Evolutionary conservation across 768 basidiomycete species (phyloP).

Genomic region (Fomitopsis pulvina): DNA sequence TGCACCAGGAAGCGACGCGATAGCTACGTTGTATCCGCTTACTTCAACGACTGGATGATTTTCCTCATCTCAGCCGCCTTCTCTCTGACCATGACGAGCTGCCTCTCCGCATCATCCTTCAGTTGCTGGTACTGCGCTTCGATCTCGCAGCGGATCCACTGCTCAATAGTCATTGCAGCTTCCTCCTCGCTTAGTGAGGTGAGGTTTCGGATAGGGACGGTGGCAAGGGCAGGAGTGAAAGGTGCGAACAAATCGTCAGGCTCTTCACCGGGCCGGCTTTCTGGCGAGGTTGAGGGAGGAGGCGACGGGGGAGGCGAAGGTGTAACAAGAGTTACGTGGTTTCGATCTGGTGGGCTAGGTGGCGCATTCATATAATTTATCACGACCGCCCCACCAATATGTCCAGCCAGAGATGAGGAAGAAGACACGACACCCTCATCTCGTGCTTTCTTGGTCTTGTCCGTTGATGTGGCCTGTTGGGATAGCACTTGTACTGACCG

Average conservation of each 20-base stretch:
- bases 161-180: slow-evolving; percentile 73
- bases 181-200: slow-evolving; percentile 53
- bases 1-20: too few species aligned
- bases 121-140: slow-evolving; percentile 57
- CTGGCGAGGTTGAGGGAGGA: slow-evolving; percentile 1
- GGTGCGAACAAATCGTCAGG: background rate
- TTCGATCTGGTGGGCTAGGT: background rate
- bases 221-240: slow-evolving; percentile 19
- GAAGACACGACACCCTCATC: too few species aligned
- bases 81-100: slow-evolving; percentile 42
- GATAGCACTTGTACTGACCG: too few species aligned
- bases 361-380: too few species aligned
- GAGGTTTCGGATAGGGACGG: slow-evolving; percentile 19
- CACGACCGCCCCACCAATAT: too few species aligned
- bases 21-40: too few species aligned
- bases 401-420: too few species aligned
- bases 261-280: background rate
- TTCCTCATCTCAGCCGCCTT: slow-evolving; percentile 31
- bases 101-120: slow-evolving; percentile 41
- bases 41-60: too few species aligned
- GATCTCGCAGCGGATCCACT: slow-evolving; percentile 78
- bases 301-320: slow-evolving; percentile 4
- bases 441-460: background rate
- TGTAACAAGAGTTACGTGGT: background rate
- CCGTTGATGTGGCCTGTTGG: too few species aligned